phyloP scores from a whole-genome alignment of 1,284 basidiomycete genomes.

The Ganoderma boninense region DNA sequence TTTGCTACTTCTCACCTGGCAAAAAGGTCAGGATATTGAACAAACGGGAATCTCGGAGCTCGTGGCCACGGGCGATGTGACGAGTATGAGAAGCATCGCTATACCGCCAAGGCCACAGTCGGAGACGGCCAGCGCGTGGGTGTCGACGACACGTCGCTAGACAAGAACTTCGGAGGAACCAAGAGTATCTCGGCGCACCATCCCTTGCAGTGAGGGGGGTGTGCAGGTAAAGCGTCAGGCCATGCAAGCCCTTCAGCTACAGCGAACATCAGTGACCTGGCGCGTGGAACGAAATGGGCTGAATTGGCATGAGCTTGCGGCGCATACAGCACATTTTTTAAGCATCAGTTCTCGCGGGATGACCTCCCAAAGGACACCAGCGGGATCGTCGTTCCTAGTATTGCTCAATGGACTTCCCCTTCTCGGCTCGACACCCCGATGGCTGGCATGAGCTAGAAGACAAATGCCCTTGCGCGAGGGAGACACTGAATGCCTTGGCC shows the following conservation, averaged over 20 bases:
- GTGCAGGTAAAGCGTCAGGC: neutral
- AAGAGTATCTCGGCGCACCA: neutral
- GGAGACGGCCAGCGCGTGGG: too few relatives aligned
- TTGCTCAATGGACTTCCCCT: too few relatives aligned
- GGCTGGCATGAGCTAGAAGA: neutral
- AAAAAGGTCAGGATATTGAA: neutral
- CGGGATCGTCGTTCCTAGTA: too few relatives aligned
- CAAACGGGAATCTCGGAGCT: neutral
- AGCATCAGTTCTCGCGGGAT: too few relatives aligned
- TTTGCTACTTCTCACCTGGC: slow-evolving; percentile 9
- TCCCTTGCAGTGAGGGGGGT: neutral
- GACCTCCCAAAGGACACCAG: too few relatives aligned
- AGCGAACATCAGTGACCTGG: too few relatives aligned
- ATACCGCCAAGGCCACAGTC: too few relatives aligned
- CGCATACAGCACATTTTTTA: too few relatives aligned
- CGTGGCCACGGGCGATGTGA: neutral
- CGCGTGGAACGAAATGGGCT: too few relatives aligned
- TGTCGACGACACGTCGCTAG: too few relatives aligned
- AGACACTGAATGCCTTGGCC: neutral
- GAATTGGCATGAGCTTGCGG: too few relatives aligned
- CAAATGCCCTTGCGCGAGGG: neutral
- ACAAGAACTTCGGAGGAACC: neutral
- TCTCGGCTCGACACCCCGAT: neutral
- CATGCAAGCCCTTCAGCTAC: too few relatives aligned
- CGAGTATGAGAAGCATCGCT: neutral